These are phyloP conservation scores for Phytophthora hibernalis DNA, from an alignment of 352 stramenopile species.

Conservation along the genomic window DNA sequence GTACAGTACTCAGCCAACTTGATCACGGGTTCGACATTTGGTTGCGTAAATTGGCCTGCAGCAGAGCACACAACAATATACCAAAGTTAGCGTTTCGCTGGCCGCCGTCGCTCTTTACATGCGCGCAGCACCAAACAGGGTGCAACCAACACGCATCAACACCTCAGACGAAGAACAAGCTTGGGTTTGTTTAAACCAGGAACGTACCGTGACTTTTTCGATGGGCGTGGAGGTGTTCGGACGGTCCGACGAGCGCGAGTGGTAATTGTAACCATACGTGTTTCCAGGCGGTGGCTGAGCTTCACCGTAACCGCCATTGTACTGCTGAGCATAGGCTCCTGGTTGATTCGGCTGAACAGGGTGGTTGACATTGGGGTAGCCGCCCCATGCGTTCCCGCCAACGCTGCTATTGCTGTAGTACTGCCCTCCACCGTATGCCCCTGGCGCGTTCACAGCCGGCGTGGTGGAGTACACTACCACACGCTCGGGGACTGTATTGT, in stretches of 20 bases:
- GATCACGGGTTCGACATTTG: conserved; percentile 37
- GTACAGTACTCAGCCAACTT: conserved; percentile 5
- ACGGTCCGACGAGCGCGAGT: conserved; percentile 27
- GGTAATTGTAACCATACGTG: conserved; percentile 32
- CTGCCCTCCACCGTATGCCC: conserved; percentile 28
- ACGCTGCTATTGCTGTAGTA: conserved; percentile 31
- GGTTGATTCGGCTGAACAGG: conserved; percentile 17
- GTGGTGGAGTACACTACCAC: conserved; percentile 48
- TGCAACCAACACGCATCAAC: conserved; percentile 5
- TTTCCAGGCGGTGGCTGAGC: conserved; percentile 19
- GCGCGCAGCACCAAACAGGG: conserved; percentile 1
- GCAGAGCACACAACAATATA: conserved; percentile 5
- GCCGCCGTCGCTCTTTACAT: neutral
- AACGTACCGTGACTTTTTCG: conserved; percentile 35
- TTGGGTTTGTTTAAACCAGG: neutral
- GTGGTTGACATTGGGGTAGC: conserved; percentile 22
- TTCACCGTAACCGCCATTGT: conserved; percentile 21
- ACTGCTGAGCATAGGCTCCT: conserved; percentile 31
- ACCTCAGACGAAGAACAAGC: neutral
- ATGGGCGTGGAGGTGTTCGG: conserved; percentile 33
- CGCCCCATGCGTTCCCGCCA: conserved; percentile 30
- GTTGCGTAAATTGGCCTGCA: conserved; percentile 41
- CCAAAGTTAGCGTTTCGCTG: neutral
- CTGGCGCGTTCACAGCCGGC: conserved; percentile 2
- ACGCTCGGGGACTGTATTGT: conserved; percentile 37